These are phyloP conservation scores for Magnaporthiopsis rhizophila DNA, from an alignment of 2,329 filamentous ascomycete species.

Conservation along the genomic window DNA sequence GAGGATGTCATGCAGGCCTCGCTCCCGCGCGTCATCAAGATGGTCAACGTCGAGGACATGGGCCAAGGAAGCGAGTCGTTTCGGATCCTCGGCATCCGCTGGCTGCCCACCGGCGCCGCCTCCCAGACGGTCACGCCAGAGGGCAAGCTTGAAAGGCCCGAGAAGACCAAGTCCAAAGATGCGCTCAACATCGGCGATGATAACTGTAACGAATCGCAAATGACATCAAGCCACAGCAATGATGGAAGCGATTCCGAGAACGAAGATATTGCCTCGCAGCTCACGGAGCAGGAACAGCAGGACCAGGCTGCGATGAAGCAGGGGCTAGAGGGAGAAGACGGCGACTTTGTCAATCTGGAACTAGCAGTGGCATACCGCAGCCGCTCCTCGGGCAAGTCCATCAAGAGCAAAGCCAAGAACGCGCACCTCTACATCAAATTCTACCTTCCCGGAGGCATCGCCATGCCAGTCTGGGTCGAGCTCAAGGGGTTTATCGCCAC, in stretches of 20 bases:
- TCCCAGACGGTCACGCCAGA: slow-evolving; percentile 50
- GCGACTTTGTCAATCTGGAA: slow-evolving; percentile 71
- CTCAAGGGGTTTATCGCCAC: slow-evolving; percentile 64
- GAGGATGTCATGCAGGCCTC: slow-evolving; percentile 78
- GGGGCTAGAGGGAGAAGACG: slow-evolving; percentile 67
- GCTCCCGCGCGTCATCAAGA: slow-evolving; percentile 58
- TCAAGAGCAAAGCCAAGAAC: slow-evolving; percentile 58
- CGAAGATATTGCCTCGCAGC: slow-evolving; percentile 8
- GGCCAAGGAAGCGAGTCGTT: slow-evolving; percentile 66
- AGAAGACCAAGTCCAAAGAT: slow-evolving; percentile 43
- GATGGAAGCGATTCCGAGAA: neutral
- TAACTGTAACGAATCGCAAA: slow-evolving; percentile 28
- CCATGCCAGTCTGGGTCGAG: slow-evolving; percentile 65
- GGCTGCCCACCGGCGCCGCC: slow-evolving; percentile 65
- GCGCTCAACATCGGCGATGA: slow-evolving; percentile 31
- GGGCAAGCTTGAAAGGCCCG: slow-evolving; percentile 43
- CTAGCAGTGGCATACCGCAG: slow-evolving; percentile 66
- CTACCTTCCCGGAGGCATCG: slow-evolving; percentile 50
- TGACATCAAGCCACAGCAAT: slow-evolving; percentile 8
- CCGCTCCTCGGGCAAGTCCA: slow-evolving; percentile 49
- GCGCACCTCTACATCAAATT: slow-evolving; percentile 67
- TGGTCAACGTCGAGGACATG: slow-evolving; percentile 69
- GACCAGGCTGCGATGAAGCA: slow-evolving; percentile 33
- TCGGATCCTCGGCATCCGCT: slow-evolving; percentile 62
- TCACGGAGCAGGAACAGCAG: slow-evolving; percentile 26